Base-by-base conservation (phyloP, 129 eudicot species). In the Tagetes erecta region DNA sequence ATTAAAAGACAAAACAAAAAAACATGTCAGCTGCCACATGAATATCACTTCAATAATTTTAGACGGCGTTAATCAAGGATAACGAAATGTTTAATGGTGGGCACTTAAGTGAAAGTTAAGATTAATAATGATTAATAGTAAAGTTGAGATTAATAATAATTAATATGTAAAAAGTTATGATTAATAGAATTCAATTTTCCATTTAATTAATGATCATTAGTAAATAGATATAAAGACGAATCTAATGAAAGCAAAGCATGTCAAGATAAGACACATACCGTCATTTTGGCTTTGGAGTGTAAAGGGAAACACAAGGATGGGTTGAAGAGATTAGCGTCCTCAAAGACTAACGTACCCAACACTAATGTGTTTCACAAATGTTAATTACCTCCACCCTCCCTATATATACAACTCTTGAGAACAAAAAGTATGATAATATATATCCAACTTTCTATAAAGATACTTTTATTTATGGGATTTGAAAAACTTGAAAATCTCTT, bases 321-420 rank as follows among this genome's bases (percentile, higher is more conserved):
- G 81, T 77, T 76, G 46, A 77, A 57, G 65, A 56, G 67, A 68
- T 78, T 2, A 11, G 36, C 10, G 13, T 2, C 4, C 39, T 74
- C 68, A 79, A 72, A 64, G 49, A 38, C 58, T 20, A 38, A 68
- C 27, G 27, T 20, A 20, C 83, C 78, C 78, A 72, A 79, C 73
- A 72, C 78, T 42, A 74, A 64, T 72, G 73, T 79, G 82, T 79
- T 73, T 79, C 78, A 72, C 82, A 79, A 79, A 64, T 79, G 78
- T 72, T 42, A 65, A 42, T 68, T 8, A 65, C 27, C 47, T 64
- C 64, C 74, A 64, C 63, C 77, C 57, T 44, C 82, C 72, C 55
- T 79, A 64, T 79, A 72, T 72, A 79, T 79, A 79, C 68, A 42
- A 68, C 74, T 55, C 38, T 68, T 76, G 70, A 68, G 39, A 56